Conservation (phyloP, 345 rosid genomes). For the Leavenworthia alabamica region DNA sequence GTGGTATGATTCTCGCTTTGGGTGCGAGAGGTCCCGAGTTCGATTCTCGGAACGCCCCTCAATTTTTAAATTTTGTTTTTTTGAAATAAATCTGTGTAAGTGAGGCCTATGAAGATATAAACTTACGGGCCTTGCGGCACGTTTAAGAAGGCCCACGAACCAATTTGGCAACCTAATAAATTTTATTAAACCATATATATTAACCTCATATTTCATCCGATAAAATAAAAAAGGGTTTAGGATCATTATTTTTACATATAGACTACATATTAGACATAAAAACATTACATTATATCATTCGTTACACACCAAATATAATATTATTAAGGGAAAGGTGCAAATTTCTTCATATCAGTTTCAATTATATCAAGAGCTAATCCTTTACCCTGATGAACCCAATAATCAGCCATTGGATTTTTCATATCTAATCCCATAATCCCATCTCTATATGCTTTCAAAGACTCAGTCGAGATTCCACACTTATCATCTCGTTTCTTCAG, state of each 20-base stretch:
- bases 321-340: constrained; percentile 42
- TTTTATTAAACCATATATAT: background rate
- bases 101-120: too few species aligned
- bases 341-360: constrained; percentile 40
- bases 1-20: constrained; percentile 90
- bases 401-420: constrained; percentile 57
- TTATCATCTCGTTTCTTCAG: constrained; percentile 44
- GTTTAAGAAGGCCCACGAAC: too few species aligned
- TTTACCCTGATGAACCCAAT: constrained; percentile 67
- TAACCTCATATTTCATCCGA: too few species aligned
- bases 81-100: too few species aligned
- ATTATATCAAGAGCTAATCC: constrained; percentile 48
- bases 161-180: too few species aligned
- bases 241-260: background rate
- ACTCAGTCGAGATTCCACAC: constrained; percentile 40
- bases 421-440: constrained; percentile 45
- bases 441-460: constrained; percentile 35
- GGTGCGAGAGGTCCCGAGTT: constrained; percentile 90
- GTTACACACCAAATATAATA: background rate
- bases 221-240: too few species aligned
- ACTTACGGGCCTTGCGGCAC: too few species aligned
- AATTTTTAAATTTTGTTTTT: too few species aligned
- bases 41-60: constrained; percentile 73
- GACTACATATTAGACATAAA: background rate
- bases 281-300: background rate